phyloP scores from a whole-genome alignment of 139 green algal genomes.

The Diplosphaera chodatii region DNA sequence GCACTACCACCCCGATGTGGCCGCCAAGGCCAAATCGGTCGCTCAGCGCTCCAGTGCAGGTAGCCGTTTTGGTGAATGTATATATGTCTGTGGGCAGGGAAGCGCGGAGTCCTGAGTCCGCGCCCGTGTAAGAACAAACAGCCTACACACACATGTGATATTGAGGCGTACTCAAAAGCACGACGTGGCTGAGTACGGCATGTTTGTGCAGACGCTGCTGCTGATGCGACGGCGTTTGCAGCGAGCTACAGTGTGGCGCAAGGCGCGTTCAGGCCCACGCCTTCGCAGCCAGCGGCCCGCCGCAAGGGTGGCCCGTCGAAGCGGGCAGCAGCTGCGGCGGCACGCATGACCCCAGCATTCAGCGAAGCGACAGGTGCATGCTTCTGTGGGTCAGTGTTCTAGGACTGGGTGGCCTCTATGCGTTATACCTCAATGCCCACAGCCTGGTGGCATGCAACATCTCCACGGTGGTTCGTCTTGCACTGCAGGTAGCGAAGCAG shows the following conservation, averaged over 20 bases:
- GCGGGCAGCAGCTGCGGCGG: neutral
- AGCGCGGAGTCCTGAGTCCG: no score
- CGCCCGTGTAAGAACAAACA: no score
- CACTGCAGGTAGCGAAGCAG: neutral
- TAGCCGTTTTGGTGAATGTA: no score
- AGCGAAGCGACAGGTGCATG: neutral
- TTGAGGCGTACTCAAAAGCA: no score
- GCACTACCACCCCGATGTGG: constrained; percentile 38
- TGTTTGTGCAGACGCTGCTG: neutral
- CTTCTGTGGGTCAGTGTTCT: no score
- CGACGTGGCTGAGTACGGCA: no score
- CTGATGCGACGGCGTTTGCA: constrained; percentile 27
- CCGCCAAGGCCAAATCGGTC: constrained; percentile 5
- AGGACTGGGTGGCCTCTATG: no score
- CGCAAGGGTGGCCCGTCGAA: neutral
- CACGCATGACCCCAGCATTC: neutral
- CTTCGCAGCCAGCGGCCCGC: constrained; percentile 13
- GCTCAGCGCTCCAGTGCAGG: constrained; percentile 5
- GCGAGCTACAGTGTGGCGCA: constrained; percentile 26
- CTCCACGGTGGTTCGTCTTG: no score
- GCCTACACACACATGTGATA: no score
- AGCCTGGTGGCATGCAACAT: no score
- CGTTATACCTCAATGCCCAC: no score
- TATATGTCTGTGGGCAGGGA: no score
- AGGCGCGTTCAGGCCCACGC: constrained; percentile 46